Base-by-base conservation (phyloP, 805 yeast genomes). In the Pichia californica region DNA sequence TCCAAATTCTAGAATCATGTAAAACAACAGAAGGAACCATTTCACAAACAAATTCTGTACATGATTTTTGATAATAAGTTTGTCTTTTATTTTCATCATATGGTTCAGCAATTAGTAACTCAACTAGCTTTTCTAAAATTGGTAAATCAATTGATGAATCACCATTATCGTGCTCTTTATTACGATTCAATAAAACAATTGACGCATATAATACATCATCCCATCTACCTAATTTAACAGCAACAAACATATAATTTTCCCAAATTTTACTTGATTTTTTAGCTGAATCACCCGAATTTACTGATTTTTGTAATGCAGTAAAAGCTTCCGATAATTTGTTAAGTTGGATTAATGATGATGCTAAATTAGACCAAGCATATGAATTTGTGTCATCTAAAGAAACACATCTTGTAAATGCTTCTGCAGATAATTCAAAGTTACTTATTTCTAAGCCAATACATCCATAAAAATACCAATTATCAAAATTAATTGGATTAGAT, bases 381-480 rank as follows among this genome's bases (percentile, higher is more conserved):
- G 89, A 70, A 55, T 80, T 88, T 0, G 81, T 73, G 20, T 85
- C 95, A 59, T 88, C 96, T 31, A 89, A 59, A 0, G 95, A 70
- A 27, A 88, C 89, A 66, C 96, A 88, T 55, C 97, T 71, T 0
- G 95, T 82, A 59, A 93, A 89, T 0, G 96, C 96, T 57, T 86
- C 94, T 0, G 95, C 81, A 0, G 97, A 95, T 35, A 84, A 63
- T 20, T 80, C 83, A 66, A 74, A 85, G 52, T 82, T 78, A 7
- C 66, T 71, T 13, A 77, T 62, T 57, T 88, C 96, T 39, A 93
- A 67, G 0, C 94, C 96, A 43, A 89, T 69, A 58, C 96, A 87
- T 6, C 98, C 98, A 57, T 89, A 88, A 55, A 88, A 77, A 59
- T 81, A 91, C 95, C 98, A 88, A 29, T 91, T 83, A 16, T 83